These are phyloP conservation scores for Pinus tabuliformis DNA, from an alignment of 75 land plant genomes.

Conservation along the genomic window DNA sequence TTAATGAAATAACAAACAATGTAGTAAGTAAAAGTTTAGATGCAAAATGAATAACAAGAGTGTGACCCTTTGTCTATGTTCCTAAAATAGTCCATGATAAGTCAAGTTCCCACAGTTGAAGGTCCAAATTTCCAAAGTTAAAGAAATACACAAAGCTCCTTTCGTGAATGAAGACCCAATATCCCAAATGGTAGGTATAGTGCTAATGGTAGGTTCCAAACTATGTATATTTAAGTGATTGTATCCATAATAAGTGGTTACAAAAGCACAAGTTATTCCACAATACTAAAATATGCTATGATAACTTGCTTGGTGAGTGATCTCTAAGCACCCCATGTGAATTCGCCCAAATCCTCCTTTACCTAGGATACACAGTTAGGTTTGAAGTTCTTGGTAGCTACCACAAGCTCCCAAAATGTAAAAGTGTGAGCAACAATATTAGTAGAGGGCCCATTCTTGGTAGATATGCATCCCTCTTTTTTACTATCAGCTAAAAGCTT, in stretches of 20 bases:
- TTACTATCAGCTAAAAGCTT: background rate
- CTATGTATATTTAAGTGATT: background rate
- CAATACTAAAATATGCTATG: background rate
- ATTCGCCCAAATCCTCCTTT: constrained; percentile 67
- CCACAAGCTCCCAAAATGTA: constrained; percentile 32
- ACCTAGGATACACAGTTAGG: constrained; percentile 44
- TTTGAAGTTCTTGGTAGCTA: constrained; percentile 44
- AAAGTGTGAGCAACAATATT: constrained; percentile 35
- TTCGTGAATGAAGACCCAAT: background rate
- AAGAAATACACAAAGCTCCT: background rate
- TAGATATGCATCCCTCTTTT: constrained; percentile 6
- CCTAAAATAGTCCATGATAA: background rate
- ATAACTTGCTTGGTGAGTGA: constrained; percentile 8
- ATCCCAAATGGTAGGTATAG: background rate
- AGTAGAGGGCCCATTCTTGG: constrained; percentile 1
- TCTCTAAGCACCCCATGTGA: constrained; percentile 35
- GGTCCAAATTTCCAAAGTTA: no score
- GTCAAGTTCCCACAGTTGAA: background rate
- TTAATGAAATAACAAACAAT: background rate
- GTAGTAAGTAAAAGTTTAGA: background rate
- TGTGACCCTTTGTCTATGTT: background rate
- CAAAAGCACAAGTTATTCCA: no score
- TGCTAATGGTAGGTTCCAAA: background rate
- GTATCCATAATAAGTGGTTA: no score
- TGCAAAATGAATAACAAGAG: background rate